Base-by-base conservation (phyloP, 106 monocot species). In the Allium cepa region DNA sequence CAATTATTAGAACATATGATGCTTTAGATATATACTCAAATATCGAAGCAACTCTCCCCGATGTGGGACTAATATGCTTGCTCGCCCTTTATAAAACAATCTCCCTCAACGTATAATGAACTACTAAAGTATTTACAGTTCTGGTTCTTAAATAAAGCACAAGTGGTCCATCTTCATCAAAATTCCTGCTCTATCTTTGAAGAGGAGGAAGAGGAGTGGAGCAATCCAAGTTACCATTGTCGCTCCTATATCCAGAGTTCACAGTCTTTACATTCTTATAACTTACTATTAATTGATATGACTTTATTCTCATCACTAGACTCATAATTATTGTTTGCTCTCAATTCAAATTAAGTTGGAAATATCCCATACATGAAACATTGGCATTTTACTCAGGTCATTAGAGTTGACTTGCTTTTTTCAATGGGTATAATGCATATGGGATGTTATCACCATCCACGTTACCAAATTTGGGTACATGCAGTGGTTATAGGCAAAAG, bases 401-500 rank as follows among this genome's bases (percentile, higher is more conserved):
- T 79, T 83, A 8, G 78, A 79, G 27, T 72, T 83, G 50, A 79
- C 17, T 26, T 52, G 26, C 67, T 68, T 68, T 9, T 1, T 0
- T 3, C 68, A 68, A 48, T 13, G 56, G 46, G 15, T 27, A 75
- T n/a, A 17, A 53, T 1, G 83, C 79, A 10, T 72, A 83, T 9
- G 66, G 49, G 17, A 75, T 46, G 17, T 83, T 68, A 7, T 78
- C 74, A 8, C 72, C 47, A 0, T 76, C 79, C 83, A 78, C 78
- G 18, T 75, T 65, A 14, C 78, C 81, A 36, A 81, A 81, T 52
- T 81, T 71, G 10, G 81, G 81, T 27, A 81, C 76, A 62, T 72
- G 71, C 3, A 66, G 47, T 9, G 17, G 9, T 72, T 72, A 7
- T 55, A 27, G 18, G n/a, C n/a, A n/a, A n/a, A n/a, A n/a, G n/a